Evolutionary conservation across 257 asterid species (phyloP).

Genomic region (Solanum ahanhuiri): DNA sequence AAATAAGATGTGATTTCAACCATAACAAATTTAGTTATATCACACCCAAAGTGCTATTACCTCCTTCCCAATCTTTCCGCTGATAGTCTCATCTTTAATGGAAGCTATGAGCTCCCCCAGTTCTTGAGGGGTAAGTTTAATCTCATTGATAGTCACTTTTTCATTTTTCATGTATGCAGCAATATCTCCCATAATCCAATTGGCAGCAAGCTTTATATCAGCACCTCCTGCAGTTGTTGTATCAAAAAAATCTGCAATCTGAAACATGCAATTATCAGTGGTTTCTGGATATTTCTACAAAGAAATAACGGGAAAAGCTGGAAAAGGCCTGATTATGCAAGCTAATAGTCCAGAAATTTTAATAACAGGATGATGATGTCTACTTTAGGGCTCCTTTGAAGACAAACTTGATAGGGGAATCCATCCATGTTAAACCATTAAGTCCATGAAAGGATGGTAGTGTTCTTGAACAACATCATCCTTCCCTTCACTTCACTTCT

Average conservation of each 20-base stretch:
- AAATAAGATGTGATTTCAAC: neutral
- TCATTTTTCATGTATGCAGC: slow-evolving; percentile 90
- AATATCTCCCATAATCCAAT: slow-evolving; percentile 98
- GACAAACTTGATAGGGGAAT: neutral
- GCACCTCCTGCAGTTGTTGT: slow-evolving; percentile 61
- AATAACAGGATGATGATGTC: neutral
- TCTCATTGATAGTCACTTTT: slow-evolving; percentile 54
- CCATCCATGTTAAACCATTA: neutral
- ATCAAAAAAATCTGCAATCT: slow-evolving; percentile 89
- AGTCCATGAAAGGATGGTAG: neutral
- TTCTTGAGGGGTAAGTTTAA: slow-evolving; percentile 74
- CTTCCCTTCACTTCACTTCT: neutral
- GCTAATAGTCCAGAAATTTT: neutral
- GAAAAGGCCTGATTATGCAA: neutral
- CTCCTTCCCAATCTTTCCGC: slow-evolving; percentile 98
- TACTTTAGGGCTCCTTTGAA: neutral
- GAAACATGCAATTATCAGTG: slow-evolving; percentile 11
- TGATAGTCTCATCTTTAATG: slow-evolving; percentile 75
- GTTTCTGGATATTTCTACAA: neutral
- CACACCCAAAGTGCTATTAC: slow-evolving; percentile 17
- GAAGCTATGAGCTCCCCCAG: slow-evolving; percentile 81
- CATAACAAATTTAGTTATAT: neutral
- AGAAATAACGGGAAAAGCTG: neutral
- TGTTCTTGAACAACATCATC: neutral
- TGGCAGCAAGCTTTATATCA: slow-evolving; percentile 75